Base-by-base conservation (phyloP, 2,329 filamentous ascomycete species). In the Penicillium sp. region DNA sequence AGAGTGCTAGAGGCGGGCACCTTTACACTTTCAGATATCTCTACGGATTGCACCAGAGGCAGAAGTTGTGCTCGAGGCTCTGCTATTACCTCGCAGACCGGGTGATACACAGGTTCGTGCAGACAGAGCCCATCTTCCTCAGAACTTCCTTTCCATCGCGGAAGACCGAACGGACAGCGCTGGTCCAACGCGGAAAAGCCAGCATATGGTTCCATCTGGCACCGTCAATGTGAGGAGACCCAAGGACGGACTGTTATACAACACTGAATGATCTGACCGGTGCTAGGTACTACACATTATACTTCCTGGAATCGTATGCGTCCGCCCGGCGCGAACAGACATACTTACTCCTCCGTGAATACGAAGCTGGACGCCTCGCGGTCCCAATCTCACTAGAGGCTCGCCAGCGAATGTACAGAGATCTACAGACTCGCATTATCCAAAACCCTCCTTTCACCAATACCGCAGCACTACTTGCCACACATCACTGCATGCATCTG, bases 11-110 rank as follows among this genome's bases (percentile, higher is more conserved):
- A 35, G 66, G 67, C 18, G 68, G 66, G 9, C 64, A 71, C 47
- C 57, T 69, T 37, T 74, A 72, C 50, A 71, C 70, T 2, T 74
- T 72, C 45, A 62, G 66, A 54, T 74, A 74, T 56, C 49, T 74
- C 25, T 59, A 66, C 52, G 65, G 63, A 28, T 49, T 74, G 44
- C 64, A 65, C 18, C 66, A 66, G 18, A 63, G 70, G 46, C 70
- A 73, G 52, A 65, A 66, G 49, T 60, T 66, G 8, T 74, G 70
- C 46, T 68, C 69, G 20, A 66, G 60, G 46, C 57, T 74, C 12
- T 67, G 66, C 53, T 68, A 69, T 47, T 73, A 70, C 49, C 60
- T 74, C 8, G 71, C 72, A 42, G 70, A 73, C 51, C 66, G 70
- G 31, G 65, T 73, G 15, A 64, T 74, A 58, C 66, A 72, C 51